Base-by-base conservation (phyloP, 2,329 filamentous ascomycete species). In the Microcyclosporella mali region DNA sequence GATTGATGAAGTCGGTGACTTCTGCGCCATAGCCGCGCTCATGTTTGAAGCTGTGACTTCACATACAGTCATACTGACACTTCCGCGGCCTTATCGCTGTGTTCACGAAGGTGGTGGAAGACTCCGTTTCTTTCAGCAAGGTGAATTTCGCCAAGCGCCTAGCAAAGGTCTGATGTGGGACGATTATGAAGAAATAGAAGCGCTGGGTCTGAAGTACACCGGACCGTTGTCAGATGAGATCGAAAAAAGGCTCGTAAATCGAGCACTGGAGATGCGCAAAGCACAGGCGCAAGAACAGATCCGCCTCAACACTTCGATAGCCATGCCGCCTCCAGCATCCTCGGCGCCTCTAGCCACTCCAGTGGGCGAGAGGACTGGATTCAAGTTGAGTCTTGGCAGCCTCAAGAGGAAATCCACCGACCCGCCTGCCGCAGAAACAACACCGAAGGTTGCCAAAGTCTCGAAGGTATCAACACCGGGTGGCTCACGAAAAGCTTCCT, bases 61-160 rank as follows among this genome's bases (percentile, higher is more conserved):
- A 15, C 66, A 73, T 19, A 61, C 66, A 15, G 65, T 80, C n/a
- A 63, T 55, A 8, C 54, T 82, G 39, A 70, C 68, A 46, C 72
- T 74, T 43, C 79, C 79, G 18, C 71, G 70, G 10, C 79, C 77
- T 56, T 82, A 75, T 74, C 69, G 64, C 42, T 70, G 70, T 21
- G 62, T 72, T 52, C 66, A 78, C 51, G 47, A 73, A 16, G 78
- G 78, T 41, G 71, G 72, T 53, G 75, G 70, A 17, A 61, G 57
- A 41, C 34, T 67, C n/a, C 50, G 44, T 1, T 66, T 67, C 51
- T 52, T 37, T 7, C 50, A 49, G 18, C 45, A 57, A n/a, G 50
- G 53, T 4, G 43, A 41, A 11, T 57, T 51, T 37, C 49, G 58
- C 12, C 60, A 52, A 4, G 45, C 41, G 19, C 63, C 63, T 12